A percentile compares a stretch with the other conserved stretches of the same genome.
Evolutionary conservation across 164 flowering plant genomes (phyloP).

Genomic region (Taxillus chinensis): DNA sequence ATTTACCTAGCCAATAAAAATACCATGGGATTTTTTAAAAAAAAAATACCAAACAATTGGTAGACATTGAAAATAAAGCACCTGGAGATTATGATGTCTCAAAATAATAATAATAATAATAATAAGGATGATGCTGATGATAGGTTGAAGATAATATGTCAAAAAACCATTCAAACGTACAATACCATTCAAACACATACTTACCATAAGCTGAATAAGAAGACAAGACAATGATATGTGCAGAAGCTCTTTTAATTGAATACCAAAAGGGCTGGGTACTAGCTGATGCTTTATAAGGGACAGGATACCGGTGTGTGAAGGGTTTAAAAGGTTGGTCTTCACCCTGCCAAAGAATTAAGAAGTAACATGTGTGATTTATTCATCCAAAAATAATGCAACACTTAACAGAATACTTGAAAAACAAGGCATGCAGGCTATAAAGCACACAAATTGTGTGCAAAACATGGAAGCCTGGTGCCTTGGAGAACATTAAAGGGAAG

Average conservation of each 20-base stretch:
- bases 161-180: no score
- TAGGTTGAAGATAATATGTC: no score
- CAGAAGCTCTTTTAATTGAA: constrained; percentile 67
- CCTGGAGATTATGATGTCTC: no score
- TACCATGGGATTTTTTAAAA: not conserved
- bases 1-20: constrained; percentile 26
- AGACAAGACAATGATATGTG: constrained; percentile 54
- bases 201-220: constrained; percentile 59
- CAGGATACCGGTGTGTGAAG: constrained; percentile 30
- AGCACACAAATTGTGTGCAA: no score
- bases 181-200: not conserved
- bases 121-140: no score
- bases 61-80: not conserved
- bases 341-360: constrained; percentile 28
- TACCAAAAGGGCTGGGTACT: constrained; percentile 56
- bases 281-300: constrained; percentile 40
- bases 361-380: no score
- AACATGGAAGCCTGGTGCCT: no score
- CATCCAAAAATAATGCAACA: no score
- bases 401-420: no score
- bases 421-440: no score
- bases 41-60: not conserved
- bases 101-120: no score
- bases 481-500: no score
- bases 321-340: constrained; percentile 52